Evolutionary conservation across 1,139 yeast species (phyloP), one percentile per base, ranked within the genome.

Genomic region (Blastobotrys aristatus): DNA sequence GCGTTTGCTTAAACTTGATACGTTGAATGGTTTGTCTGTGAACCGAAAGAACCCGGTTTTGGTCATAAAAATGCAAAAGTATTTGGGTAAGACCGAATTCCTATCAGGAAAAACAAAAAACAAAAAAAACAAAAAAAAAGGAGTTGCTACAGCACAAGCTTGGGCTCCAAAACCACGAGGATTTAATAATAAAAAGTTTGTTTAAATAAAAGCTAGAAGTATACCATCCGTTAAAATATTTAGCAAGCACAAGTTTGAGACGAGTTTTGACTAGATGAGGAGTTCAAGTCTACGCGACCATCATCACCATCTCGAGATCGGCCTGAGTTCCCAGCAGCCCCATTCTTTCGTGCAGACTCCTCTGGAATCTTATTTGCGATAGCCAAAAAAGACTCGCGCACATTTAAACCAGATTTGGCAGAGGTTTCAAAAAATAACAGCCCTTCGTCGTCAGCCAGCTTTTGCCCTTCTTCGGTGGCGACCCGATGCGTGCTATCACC

Each of bases 401-500:
- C 97, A 61, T 90, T 89, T 60, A 77, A 74, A n/a, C 95, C 85
- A 2, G 95, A 81, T 71, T 92, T 92, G 26, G 98, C 98, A 64
- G 95, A 84, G 13, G 97, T 89, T 69, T 92, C 98, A 64, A 87
- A 92, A 65, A 92, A 92, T 55, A 92, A 70, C 49, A 92, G 72
- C 1, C 88, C 90, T 68, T 89, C 96, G 59, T 89, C 96, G 41
- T 80, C 78, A 2, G 89, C 88, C 53, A 90, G 74, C 50, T 76
- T 77, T 66, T 83, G 75, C 37, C 96, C 98, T 64, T 92, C 97
- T 58, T 85, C 90, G 41, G 76, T 73, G 26, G 89, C 81, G n/a
- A 92, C 96, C 65, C 86, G 51, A 54, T 14, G 50, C 22, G 59
- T 66, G 44, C 65, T 67, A 34, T 57, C 61, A 24, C 68, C 71